Percentiles rank a stretch among this genome's conserved stretches.
Evolutionary conservation across 495 filamentous ascomycete genomes (phyloP).

Genomic region (Ascobolus immersus): DNA sequence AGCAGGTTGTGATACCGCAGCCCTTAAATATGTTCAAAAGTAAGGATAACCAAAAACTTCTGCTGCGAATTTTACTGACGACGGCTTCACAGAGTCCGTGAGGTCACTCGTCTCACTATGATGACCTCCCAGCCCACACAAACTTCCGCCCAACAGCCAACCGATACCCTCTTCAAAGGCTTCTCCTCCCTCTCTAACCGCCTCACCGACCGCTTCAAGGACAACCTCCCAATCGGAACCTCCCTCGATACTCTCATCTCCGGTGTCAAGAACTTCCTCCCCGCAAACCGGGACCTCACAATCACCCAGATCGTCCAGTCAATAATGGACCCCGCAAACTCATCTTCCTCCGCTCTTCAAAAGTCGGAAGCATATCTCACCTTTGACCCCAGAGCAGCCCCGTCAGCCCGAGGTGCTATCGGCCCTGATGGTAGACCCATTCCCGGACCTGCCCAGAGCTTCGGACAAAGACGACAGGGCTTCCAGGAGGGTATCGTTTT

Average conservation of each 20-base stretch:
- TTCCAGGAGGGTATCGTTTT: constrained; percentile 94
- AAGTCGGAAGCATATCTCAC: constrained; percentile 98
- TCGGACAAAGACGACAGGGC: constrained; percentile 77
- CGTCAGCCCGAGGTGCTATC: constrained; percentile 78
- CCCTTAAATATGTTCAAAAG: constrained; percentile 66
- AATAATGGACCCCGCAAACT: constrained; percentile 83
- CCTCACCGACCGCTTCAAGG: constrained; percentile 79
- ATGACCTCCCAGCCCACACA: constrained; percentile 64
- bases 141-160: constrained; percentile 28
- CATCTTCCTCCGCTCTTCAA: constrained; percentile 71
- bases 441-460: constrained; percentile 47
- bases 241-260: constrained; percentile 90
- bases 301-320: constrained; percentile 95
- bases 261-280: constrained; percentile 97
- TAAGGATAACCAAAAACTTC: constrained; percentile 18
- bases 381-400: constrained; percentile 83
- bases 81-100: constrained; percentile 40
- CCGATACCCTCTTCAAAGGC: constrained; percentile 45
- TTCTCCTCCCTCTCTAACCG: constrained; percentile 58
- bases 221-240: constrained; percentile 55
- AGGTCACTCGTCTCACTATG: constrained; percentile 96
- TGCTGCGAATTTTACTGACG: background rate
- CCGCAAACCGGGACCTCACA: constrained; percentile 81
- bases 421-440: constrained; percentile 19
- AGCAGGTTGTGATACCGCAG: constrained; percentile 44